phyloP scores from a whole-genome alignment of 2,329 filamentous ascomycete species.

The Pestalotiopsis sp. region DNA sequence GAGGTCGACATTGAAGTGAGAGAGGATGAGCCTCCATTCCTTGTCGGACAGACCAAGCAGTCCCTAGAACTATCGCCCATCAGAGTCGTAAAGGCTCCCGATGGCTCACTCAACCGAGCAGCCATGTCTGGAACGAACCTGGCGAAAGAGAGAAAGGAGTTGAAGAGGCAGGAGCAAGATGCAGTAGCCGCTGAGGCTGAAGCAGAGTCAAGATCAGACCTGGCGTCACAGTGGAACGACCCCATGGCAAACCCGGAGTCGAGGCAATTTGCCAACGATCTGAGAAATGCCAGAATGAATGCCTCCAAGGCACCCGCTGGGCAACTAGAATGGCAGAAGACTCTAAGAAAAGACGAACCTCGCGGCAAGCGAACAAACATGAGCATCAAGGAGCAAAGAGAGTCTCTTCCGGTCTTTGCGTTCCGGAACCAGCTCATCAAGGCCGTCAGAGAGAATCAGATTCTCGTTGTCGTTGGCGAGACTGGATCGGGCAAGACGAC shows the following conservation, averaged over 20 bases:
- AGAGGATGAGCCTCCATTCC: slow-evolving; percentile 94
- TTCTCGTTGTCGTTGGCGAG: slow-evolving; percentile 95
- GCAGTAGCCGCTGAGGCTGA: slow-evolving; percentile 71
- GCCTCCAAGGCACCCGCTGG: slow-evolving; percentile 61
- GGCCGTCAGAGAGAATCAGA: slow-evolving; percentile 83
- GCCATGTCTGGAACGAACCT: slow-evolving; percentile 91
- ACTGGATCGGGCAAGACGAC: slow-evolving; percentile 98
- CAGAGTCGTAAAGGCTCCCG: slow-evolving; percentile 93
- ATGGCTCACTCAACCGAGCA: slow-evolving; percentile 95
- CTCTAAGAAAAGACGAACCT: slow-evolving; percentile 76
- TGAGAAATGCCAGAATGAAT: slow-evolving; percentile 66
- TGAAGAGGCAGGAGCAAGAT: slow-evolving; percentile 85
- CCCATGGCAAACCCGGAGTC: slow-evolving; percentile 89
- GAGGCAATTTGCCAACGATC: slow-evolving; percentile 84
- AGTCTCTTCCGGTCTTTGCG: slow-evolving; percentile 84
- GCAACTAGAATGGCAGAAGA: slow-evolving; percentile 91
- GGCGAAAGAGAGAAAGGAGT: slow-evolving; percentile 85
- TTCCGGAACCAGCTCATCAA: slow-evolving; percentile 88
- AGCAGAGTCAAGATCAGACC: slow-evolving; percentile 75
- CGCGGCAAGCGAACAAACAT: slow-evolving; percentile 86
- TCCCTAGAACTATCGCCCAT: slow-evolving; percentile 94
- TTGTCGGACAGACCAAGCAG: slow-evolving; percentile 95
- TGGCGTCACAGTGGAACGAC: slow-evolving; percentile 93
- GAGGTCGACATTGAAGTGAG: slow-evolving; percentile 96
- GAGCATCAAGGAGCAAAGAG: slow-evolving; percentile 93